Evolutionary conservation across 2,329 filamentous ascomycete species (phyloP).

Genomic region (Beauveria varroae): DNA sequence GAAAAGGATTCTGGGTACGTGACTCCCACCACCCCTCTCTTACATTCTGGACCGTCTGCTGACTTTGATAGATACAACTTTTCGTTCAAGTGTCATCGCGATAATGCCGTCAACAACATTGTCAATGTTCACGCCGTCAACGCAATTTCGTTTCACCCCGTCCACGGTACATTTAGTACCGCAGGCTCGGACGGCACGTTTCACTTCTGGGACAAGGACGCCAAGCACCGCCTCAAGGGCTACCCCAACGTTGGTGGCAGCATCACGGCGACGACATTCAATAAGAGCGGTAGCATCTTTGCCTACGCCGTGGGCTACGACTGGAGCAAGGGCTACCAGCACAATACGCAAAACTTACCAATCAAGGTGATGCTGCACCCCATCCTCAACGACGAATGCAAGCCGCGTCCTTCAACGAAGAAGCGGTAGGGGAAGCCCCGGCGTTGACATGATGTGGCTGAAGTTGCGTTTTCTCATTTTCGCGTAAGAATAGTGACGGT

Average conservation of each 20-base stretch:
- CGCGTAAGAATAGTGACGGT: no score
- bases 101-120: constrained; percentile 64
- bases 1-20: constrained; percentile 76
- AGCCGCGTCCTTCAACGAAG: constrained; percentile 52
- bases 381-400: constrained; percentile 55
- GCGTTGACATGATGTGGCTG: neutral
- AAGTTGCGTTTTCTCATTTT: no score
- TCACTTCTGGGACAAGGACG: constrained; percentile 93
- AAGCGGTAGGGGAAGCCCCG: constrained; percentile 39
- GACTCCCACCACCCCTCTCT: neutral
- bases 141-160: constrained; percentile 93
- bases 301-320: constrained; percentile 92
- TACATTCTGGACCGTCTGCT: constrained; percentile 1
- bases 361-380: constrained; percentile 84
- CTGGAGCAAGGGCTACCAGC: constrained; percentile 93
- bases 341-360: constrained; percentile 66
- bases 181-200: constrained; percentile 94
- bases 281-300: constrained; percentile 74
- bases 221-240: constrained; percentile 82
- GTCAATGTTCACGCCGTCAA: constrained; percentile 94
- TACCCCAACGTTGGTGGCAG: constrained; percentile 78
- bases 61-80: constrained; percentile 67
- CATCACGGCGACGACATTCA: constrained; percentile 90
- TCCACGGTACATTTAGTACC: constrained; percentile 96
- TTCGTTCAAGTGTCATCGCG: constrained; percentile 97